Base-by-base conservation (phyloP, 2,329 filamentous ascomycete species). In the Lachnellula occidentalis region DNA sequence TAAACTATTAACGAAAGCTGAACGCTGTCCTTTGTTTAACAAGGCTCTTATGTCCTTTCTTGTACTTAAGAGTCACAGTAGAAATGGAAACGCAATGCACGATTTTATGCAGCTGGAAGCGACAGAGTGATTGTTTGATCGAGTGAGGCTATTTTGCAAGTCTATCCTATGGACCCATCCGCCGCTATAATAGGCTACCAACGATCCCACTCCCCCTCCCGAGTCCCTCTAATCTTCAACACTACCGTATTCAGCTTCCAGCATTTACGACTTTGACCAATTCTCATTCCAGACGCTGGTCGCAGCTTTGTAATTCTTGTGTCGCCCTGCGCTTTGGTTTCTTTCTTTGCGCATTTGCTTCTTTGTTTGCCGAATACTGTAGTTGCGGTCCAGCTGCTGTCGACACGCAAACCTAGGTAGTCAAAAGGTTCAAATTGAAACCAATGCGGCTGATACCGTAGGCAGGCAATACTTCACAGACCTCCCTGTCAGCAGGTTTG, bases 61-160 rank as follows among this genome's bases (percentile, higher is more conserved):
- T 27, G 24, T 27, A 5, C 8, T 27, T 11, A 11, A 31, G 27
- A 31, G 27, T 11, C 12, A 31, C 9, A 31, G 9, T 31, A 31
- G 9, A 31, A 31, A 9, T 31, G 12, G 27, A 31, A 9, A 12
- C 4, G 9, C 27, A 31, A 31, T 39, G 14, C 36, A 39, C 14
- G 2, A 39, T 39, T 17, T 17, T 15, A 17, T 17, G 8, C 36
- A 17, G 15, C 36, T 39, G 9, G 17, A 39, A 39, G 6, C 2
- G 12, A 39, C n/a, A 39, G 8, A 17, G 1, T 17, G 7, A 39
- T n/a, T 17, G 36, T 39, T 39, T 8, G 7, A 39, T 39, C 36
- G 9, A 7, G 36, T 86, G 83, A 87, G 83, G 84, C 85, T 86
- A 89, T 86, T 39, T 17, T 15, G 17, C 14, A 17, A 15, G 15